These are phyloP conservation scores for Paramarasmius palmivorus DNA, from an alignment of 1,284 basidiomycete genomes.

Conservation along the genomic window DNA sequence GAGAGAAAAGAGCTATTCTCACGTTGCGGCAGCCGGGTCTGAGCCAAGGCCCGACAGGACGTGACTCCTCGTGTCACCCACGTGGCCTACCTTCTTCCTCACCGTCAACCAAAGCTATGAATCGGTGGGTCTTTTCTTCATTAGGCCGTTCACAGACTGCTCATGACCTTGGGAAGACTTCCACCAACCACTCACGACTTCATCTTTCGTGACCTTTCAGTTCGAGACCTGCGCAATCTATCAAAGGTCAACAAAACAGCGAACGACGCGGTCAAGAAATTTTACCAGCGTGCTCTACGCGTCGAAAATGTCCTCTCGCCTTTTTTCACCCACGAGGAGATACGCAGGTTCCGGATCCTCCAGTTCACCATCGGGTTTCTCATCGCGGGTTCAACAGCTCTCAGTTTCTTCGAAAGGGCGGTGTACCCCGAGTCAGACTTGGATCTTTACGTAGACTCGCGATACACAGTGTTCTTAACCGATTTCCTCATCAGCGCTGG, in stretches of 20 bases:
- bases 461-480: background rate
- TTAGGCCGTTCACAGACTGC: too few relatives aligned
- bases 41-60: too few relatives aligned
- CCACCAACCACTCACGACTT: background rate
- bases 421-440: constrained; percentile 1
- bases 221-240: background rate
- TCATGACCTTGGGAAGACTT: background rate
- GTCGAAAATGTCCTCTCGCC: background rate
- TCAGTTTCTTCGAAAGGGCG: constrained; percentile 1
- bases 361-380: background rate
- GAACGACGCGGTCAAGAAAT: background rate
- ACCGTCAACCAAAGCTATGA: too few relatives aligned
- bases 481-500: background rate
- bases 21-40: too few relatives aligned
- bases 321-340: background rate
- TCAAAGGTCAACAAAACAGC: background rate
- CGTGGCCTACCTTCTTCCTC: too few relatives aligned
- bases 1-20: too few relatives aligned
- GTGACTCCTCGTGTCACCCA: too few relatives aligned
- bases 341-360: background rate
- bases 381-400: constrained; percentile 4
- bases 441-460: constrained; percentile 1
- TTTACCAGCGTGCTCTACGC: background rate
- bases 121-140: too few relatives aligned
- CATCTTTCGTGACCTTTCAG: background rate